A percentile compares a stretch with the other conserved stretches of the same genome.
phyloP scores from a whole-genome alignment of 805 yeast genomes.

The Candida broadrunensis region DNA sequence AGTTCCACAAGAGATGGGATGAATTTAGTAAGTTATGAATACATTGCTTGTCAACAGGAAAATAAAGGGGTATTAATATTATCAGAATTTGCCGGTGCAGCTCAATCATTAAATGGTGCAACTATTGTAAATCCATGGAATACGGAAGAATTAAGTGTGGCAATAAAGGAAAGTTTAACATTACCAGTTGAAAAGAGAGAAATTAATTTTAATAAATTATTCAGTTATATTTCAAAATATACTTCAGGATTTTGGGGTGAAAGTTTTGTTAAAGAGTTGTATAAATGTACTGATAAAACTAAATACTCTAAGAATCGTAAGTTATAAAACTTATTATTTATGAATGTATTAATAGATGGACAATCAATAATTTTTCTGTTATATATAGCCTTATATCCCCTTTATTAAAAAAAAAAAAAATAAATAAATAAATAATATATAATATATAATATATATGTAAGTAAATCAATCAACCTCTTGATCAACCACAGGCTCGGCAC shows the following conservation, averaged over 20 bases:
- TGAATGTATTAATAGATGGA: no score
- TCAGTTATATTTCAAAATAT: constrained; percentile 85
- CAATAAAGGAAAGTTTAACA: constrained; percentile 84
- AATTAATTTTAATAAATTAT: constrained; percentile 78
- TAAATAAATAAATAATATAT: constrained; percentile 1
- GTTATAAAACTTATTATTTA: no score
- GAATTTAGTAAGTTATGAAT: constrained; percentile 95
- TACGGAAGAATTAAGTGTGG: constrained; percentile 85
- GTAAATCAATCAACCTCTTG: constrained; percentile 6
- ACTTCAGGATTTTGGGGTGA: constrained; percentile 98
- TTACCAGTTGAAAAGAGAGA: constrained; percentile 76
- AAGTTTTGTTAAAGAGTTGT: constrained; percentile 84
- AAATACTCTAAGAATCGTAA: no score
- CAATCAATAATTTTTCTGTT: no score
- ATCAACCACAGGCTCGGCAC: neutral
- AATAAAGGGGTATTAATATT: constrained; percentile 83
- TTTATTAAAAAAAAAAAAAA: neutral
- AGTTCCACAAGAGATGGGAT: constrained; percentile 97
- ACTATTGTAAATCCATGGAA: constrained; percentile 97
- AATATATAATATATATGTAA: neutral
- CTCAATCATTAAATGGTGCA: constrained; percentile 94
- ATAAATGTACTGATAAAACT: constrained; percentile 23
- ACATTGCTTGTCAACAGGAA: constrained; percentile 90
- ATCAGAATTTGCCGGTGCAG: constrained; percentile 99
- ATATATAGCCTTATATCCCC: no score